Evolutionary conservation across 768 basidiomycete species (phyloP).

Genomic region (Tylopilus sp.): DNA sequence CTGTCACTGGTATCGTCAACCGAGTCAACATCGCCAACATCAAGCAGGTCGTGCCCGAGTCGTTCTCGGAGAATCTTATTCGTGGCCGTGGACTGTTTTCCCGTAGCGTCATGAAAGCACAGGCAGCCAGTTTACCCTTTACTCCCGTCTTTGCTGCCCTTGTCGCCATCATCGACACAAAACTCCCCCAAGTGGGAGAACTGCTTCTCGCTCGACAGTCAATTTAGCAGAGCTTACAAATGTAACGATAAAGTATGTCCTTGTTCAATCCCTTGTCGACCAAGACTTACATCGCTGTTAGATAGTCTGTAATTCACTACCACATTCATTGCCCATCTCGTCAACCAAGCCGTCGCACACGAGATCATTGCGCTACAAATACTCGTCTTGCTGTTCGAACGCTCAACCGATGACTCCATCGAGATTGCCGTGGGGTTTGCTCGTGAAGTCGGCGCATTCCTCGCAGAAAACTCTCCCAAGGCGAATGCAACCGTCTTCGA

Average conservation of each 20-base stretch:
- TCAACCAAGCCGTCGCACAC: conserved; percentile 91
- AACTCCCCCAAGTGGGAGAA: conserved; percentile 95
- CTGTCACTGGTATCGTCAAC: conserved; percentile 99
- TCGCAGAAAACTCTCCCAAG: conserved; percentile 90
- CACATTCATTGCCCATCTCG: conserved; percentile 86
- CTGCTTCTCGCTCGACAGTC: conserved; percentile 82
- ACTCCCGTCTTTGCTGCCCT: conserved; percentile 96
- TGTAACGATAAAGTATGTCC: conserved; percentile 89
- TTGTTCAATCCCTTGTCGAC: not conserved
- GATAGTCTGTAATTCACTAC: conserved; percentile 95
- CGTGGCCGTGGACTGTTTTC: conserved; percentile 91
- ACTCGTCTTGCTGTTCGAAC: conserved; percentile 90
- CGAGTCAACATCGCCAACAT: conserved; percentile 97
- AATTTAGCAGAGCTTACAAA: conserved; percentile 93
- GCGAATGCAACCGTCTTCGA: conserved; percentile 95
- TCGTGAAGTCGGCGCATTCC: conserved; percentile 94
- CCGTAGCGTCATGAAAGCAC: conserved; percentile 96
- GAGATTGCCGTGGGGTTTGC: conserved; percentile 98
- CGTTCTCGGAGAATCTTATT: conserved; percentile 92
- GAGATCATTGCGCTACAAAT: conserved; percentile 95
- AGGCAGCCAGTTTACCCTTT: conserved; percentile 94
- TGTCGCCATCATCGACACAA: conserved; percentile 94
- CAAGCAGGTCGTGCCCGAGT: conserved; percentile 86
- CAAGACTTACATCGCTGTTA: conserved; percentile 29
- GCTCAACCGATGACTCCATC: conserved; percentile 95